Evolutionary conservation across 2,329 filamentous ascomycete genomes (phyloP).

Genomic region (Claviceps fusiformis): DNA sequence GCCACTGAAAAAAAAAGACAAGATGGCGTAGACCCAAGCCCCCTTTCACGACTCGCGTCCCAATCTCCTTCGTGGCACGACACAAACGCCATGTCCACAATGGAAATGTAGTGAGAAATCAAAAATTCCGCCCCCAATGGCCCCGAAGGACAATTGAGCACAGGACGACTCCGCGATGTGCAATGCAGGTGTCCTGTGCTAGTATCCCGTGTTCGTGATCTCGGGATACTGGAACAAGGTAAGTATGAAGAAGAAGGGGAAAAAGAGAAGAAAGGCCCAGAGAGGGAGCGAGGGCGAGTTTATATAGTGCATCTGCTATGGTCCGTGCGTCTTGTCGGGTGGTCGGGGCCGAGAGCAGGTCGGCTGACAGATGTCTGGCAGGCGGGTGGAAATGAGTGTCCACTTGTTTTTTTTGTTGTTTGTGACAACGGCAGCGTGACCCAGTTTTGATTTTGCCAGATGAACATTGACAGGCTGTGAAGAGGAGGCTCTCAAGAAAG

Average conservation of each 20-base stretch:
- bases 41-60: no score
- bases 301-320: conserved; percentile 12
- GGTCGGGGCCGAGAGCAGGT: no score
- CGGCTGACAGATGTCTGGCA: no score
- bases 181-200: conserved; percentile 37
- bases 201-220: conserved; percentile 30
- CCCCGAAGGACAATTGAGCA: conserved; percentile 37
- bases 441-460: no score
- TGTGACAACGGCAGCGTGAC: no score
- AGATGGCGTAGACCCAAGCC: no score
- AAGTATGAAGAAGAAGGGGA: conserved; percentile 34
- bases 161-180: conserved; percentile 36
- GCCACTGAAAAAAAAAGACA: no score
- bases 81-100: neutral
- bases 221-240: conserved; percentile 30
- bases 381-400: conserved; percentile 4
- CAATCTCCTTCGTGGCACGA: neutral
- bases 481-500: no score
- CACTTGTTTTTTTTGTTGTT: neutral
- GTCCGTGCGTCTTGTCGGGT: conserved; percentile 13
- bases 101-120: conserved; percentile 17
- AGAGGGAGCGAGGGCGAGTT: conserved; percentile 1
- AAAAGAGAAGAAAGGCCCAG: conserved; percentile 7
- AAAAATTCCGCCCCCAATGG: conserved; percentile 38
- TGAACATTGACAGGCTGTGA: no score